A percentile compares a stretch with the other conserved stretches of the same genome.
These are phyloP conservation scores for Pseudozyma thailandica DNA, from an alignment of 1,284 basidiomycete species.

Conservation along the genomic window DNA sequence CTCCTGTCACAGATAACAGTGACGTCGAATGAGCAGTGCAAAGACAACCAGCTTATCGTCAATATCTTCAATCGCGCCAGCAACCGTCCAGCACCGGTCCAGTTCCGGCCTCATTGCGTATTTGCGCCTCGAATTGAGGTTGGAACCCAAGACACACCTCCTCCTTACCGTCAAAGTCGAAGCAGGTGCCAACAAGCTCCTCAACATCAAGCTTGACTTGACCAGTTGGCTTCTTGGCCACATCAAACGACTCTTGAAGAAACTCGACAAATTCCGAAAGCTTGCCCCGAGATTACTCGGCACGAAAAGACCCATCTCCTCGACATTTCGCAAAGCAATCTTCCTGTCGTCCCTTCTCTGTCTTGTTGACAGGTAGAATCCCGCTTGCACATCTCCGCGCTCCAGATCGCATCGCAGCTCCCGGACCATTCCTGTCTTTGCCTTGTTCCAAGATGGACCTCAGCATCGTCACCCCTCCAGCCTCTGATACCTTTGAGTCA, in stretches of 20 bases:
- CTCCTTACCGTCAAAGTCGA: neutral
- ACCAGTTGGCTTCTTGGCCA: neutral
- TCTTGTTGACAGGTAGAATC: too few species aligned
- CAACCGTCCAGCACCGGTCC: neutral
- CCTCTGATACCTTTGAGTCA: neutral
- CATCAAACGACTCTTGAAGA: neutral
- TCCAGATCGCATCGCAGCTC: too few species aligned
- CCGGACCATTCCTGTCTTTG: too few species aligned
- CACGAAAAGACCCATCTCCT: too few species aligned
- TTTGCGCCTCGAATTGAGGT: neutral
- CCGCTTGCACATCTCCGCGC: too few species aligned
- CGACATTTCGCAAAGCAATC: too few species aligned
- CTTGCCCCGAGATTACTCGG: neutral
- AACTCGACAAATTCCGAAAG: neutral
- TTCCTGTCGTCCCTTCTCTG: too few species aligned
- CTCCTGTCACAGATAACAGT: too few species aligned
- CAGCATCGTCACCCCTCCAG: neutral
- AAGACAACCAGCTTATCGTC: neutral
- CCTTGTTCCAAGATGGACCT: neutral
- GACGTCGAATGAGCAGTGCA: neutral
- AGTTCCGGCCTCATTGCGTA: neutral
- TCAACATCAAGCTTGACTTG: neutral
- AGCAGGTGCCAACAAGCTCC: neutral
- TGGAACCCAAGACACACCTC: neutral
- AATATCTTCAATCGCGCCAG: neutral